Conservation (phyloP, 257 asterid species). For the Solanum habrochaites region DNA sequence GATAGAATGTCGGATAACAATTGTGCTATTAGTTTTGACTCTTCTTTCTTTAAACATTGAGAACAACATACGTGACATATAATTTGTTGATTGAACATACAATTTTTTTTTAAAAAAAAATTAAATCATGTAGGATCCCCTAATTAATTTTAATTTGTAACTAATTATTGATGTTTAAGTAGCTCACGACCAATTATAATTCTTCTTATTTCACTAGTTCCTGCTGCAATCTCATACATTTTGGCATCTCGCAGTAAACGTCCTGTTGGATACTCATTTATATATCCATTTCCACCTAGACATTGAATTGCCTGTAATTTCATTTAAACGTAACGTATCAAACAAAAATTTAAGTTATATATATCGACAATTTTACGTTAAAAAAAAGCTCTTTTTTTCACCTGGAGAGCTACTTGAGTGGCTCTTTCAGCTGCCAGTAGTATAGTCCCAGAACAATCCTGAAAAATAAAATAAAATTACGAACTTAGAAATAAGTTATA, state of each 20-base stretch:
- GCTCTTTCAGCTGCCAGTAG: slow-evolving; percentile 91
- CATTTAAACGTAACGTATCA: not conserved
- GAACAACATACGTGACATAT: not conserved
- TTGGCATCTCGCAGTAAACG: slow-evolving; percentile 91
- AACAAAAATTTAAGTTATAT: not conserved
- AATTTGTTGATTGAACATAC: no score
- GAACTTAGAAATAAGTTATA: not conserved
- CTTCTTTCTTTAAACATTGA: not conserved
- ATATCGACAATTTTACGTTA: not conserved
- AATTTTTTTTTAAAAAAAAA: not conserved
- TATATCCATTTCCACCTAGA: slow-evolving; percentile 93
- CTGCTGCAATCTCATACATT: slow-evolving; percentile 92
- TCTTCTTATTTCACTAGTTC: slow-evolving; percentile 92
- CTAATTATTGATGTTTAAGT: slow-evolving; percentile 48
- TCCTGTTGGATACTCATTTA: slow-evolving; percentile 88
- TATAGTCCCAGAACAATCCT: slow-evolving; percentile 97
- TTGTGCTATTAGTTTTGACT: no score
- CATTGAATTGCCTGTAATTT: slow-evolving; percentile 83
- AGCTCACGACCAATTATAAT: slow-evolving; percentile 78
- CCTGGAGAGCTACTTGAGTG: slow-evolving; percentile 99
- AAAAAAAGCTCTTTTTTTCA: not conserved
- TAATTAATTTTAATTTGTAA: not conserved
- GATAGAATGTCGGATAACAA: no score
- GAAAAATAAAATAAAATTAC: not conserved
- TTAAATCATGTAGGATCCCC: not conserved